These are phyloP conservation scores for Hypoxylon subgilvum DNA, from an alignment of 495 filamentous ascomycete genomes.

Conservation along the genomic window DNA sequence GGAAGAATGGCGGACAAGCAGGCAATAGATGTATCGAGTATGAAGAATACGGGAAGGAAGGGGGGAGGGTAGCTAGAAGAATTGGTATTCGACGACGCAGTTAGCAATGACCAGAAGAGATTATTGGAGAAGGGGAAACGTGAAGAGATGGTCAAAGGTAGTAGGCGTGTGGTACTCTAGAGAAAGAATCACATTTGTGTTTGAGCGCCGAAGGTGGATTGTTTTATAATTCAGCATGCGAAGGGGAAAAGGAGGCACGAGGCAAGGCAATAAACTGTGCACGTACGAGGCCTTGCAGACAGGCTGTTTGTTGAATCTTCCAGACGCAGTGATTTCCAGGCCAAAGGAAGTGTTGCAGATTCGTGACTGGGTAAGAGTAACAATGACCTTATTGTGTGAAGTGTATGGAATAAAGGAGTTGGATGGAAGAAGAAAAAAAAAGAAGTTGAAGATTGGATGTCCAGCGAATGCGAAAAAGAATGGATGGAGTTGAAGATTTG, in stretches of 20 bases:
- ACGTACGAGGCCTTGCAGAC: too few relatives aligned
- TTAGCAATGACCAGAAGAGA: slow-evolving; percentile 5
- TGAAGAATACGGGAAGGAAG: not conserved
- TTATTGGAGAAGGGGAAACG: not conserved
- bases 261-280: too few relatives aligned
- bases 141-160: not conserved
- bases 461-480: not conserved
- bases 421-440: not conserved
- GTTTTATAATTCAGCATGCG: too few relatives aligned
- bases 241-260: too few relatives aligned
- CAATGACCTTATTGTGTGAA: too few relatives aligned
- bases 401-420: too few relatives aligned
- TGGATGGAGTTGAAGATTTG: slow-evolving; percentile 6
- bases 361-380: too few relatives aligned
- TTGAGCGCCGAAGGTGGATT: too few relatives aligned
- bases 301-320: too few relatives aligned
- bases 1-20: not conserved
- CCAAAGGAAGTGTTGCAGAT: too few relatives aligned
- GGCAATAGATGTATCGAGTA: not conserved
- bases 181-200: not conserved
- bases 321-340: too few relatives aligned
- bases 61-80: not conserved
- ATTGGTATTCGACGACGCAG: slow-evolving; percentile 1
- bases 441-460: not conserved
- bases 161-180: not conserved